Evolutionary conservation across 2,329 filamentous ascomycete genomes (phyloP).

Genomic region (Monosporascus cannonballus): DNA sequence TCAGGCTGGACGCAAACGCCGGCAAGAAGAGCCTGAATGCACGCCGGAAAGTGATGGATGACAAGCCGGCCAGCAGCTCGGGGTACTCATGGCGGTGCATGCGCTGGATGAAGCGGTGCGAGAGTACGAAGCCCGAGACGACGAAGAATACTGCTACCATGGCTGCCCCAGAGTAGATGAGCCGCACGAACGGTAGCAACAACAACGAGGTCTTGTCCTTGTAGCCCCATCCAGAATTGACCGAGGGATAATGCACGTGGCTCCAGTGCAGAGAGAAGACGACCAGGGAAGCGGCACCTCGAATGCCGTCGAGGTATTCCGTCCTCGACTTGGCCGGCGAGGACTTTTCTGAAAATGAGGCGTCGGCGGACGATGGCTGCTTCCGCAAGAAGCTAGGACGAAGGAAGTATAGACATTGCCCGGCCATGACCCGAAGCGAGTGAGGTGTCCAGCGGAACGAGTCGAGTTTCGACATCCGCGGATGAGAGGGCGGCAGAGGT

Average conservation of each 20-base stretch:
- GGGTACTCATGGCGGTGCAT: constrained; percentile 25
- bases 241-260: constrained; percentile 20
- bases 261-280: constrained; percentile 34
- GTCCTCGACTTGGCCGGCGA: constrained; percentile 21
- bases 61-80: constrained; percentile 22
- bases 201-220: constrained; percentile 23
- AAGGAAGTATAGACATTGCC: constrained; percentile 15
- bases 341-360: constrained; percentile 9
- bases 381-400: constrained; percentile 22
- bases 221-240: constrained; percentile 29
- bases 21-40: constrained; percentile 35
- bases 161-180: constrained; percentile 31
- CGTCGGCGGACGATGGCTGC: constrained; percentile 8
- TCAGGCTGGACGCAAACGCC: constrained; percentile 29
- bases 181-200: constrained; percentile 32
- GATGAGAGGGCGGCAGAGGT: constrained; percentile 8
- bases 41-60: constrained; percentile 35
- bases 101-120: constrained; percentile 30
- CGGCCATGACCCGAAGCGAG: constrained; percentile 9
- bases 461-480: not conserved
- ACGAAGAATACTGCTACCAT: constrained; percentile 38
- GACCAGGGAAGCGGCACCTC: constrained; percentile 34
- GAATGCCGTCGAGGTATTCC: constrained; percentile 34
- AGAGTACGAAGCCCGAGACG: constrained; percentile 35
- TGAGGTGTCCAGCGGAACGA: constrained; percentile 1